Evolutionary conservation across 1,284 basidiomycete genomes (phyloP).

Genomic region (Limonomyces culmigenus): DNA sequence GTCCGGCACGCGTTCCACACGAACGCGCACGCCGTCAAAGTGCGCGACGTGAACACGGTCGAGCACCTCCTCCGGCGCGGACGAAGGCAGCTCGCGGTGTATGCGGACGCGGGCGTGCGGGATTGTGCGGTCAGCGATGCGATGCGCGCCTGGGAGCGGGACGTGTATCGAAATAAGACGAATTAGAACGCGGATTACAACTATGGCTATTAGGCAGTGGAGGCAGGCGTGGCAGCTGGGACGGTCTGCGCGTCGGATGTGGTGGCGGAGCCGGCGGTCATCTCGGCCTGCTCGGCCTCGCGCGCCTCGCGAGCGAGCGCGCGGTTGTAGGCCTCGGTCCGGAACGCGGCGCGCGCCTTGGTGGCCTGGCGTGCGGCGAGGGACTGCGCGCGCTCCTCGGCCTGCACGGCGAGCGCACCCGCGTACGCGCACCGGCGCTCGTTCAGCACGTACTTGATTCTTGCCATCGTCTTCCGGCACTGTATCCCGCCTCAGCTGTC

Average conservation of each 20-base stretch:
- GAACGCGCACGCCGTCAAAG: constrained; percentile 39
- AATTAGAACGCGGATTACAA: too few species aligned
- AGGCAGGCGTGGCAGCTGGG: too few species aligned
- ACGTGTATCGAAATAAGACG: too few species aligned
- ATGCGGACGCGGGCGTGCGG: constrained; percentile 44
- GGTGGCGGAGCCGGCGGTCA: too few species aligned
- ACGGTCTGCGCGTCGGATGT: too few species aligned
- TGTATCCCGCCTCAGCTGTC: constrained; percentile 16
- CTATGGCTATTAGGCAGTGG: too few species aligned
- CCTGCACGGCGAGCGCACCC: constrained; percentile 33
- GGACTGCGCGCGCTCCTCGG: constrained; percentile 9
- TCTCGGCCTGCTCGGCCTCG: too few species aligned
- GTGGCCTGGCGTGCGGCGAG: too few species aligned
- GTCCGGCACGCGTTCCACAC: constrained; percentile 51
- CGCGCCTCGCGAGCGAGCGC: too few species aligned
- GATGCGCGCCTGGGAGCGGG: constrained; percentile 47
- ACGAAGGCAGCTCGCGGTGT: constrained; percentile 44
- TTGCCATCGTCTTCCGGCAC: constrained; percentile 94
- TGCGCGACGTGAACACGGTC: constrained; percentile 46
- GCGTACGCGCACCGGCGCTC: constrained; percentile 81
- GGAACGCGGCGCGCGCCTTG: too few species aligned
- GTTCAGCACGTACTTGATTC: constrained; percentile 87
- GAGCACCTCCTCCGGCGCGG: constrained; percentile 60
- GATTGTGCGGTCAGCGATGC: constrained; percentile 55
- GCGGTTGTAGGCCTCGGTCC: too few species aligned